Evolutionary conservation across 805 yeast species (phyloP).

Genomic region (Candida ipomoeae): DNA sequence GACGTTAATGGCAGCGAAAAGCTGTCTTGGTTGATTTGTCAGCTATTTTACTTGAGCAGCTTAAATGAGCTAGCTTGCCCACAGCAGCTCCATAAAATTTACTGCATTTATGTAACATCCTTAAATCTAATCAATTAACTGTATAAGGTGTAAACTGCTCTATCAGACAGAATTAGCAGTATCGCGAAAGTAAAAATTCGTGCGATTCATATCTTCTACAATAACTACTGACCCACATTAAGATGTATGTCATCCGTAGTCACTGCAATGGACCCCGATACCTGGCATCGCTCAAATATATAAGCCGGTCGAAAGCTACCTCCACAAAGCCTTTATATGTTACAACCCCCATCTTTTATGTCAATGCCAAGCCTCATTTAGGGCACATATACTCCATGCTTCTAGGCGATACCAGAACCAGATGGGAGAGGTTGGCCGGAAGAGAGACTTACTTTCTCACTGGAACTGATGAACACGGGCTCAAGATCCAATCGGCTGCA

Average conservation of each 20-base stretch:
- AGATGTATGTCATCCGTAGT: neutral
- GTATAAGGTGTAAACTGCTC: neutral
- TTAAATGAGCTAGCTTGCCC: neutral
- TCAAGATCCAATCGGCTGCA: constrained; percentile 89
- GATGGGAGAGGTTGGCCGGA: constrained; percentile 58
- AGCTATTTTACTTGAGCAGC: neutral
- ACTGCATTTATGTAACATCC: neutral
- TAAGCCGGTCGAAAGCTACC: neutral
- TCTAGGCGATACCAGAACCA: constrained; percentile 67
- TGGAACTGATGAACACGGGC: constrained; percentile 97
- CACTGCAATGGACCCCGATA: neutral
- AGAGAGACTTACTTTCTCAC: constrained; percentile 57
- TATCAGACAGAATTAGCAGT: neutral
- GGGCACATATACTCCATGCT: constrained; percentile 92
- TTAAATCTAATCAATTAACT: neutral
- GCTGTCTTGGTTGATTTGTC: neutral
- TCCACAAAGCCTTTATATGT: constrained; percentile 40
- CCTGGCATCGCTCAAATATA: neutral
- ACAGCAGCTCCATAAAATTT: neutral
- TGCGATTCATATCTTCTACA: neutral
- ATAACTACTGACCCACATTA: neutral
- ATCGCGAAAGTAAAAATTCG: neutral
- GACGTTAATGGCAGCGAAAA: neutral
- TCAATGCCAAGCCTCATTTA: constrained; percentile 89
- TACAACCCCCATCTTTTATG: constrained; percentile 94